Evolutionary conservation across 2,329 filamentous ascomycete genomes (phyloP).

Genomic region (Didymella glomerata): DNA sequence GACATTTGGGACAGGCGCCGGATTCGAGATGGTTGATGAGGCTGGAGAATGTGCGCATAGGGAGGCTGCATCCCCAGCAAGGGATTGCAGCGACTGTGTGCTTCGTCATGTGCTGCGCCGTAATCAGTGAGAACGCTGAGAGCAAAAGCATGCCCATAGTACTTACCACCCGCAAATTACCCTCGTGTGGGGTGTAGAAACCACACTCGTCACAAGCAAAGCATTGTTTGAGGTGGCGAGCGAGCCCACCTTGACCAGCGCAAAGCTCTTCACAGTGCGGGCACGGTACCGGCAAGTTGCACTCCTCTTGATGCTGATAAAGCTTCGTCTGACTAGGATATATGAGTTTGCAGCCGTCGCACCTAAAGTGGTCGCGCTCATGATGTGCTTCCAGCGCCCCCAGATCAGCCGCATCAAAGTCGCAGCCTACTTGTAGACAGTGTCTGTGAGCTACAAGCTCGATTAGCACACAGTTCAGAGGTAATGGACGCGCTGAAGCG

Average conservation of each 20-base stretch:
- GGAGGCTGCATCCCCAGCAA: conserved; percentile 39
- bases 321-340: conserved; percentile 43
- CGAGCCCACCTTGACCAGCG: conserved; percentile 31
- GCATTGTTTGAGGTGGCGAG: conserved; percentile 34
- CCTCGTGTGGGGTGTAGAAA: conserved; percentile 34
- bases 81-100: conserved; percentile 30
- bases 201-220: conserved; percentile 35
- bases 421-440: conserved; percentile 44
- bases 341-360: conserved; percentile 41
- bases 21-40: conserved; percentile 58
- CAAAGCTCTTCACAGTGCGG: conserved; percentile 31
- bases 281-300: conserved; percentile 31
- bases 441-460: conserved; percentile 38
- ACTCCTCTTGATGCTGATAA: conserved; percentile 33
- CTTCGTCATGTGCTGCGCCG: conserved; percentile 42
- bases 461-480: neutral
- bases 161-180: conserved; percentile 36
- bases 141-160: neutral
- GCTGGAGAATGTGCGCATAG: conserved; percentile 37
- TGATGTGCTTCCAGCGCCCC: conserved; percentile 36
- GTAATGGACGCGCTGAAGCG: neutral
- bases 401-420: conserved; percentile 38
- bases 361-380: conserved; percentile 42
- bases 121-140: conserved; percentile 4
- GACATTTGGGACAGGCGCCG: conserved; percentile 72